Evolutionary conservation across 2,329 filamentous ascomycete species (phyloP), one percentile per base, ranked within the genome.

Genomic region (Fusarium sp.): DNA sequence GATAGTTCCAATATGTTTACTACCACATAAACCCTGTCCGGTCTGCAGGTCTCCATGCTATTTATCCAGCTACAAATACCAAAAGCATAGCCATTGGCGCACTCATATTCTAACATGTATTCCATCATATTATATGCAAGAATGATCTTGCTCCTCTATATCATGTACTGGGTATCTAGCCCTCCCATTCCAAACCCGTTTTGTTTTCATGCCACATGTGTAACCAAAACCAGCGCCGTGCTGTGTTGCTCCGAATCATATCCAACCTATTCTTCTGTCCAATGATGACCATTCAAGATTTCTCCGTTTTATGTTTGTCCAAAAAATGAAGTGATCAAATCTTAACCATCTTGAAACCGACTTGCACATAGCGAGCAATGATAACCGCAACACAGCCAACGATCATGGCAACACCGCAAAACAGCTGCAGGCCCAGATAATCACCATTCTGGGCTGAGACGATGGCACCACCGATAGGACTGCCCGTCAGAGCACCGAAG

Each of bases 381-480:
- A 77, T 5, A 31, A 82, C 74, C 14, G 77, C 55, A 3, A 72
- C 14, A 14, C 74, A 73, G 1, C 76, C 74, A 7, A 70, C 67
- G 36, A 79, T 20, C 79, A 83, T 81, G 33, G 84, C 79, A 14
- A 87, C 77, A 1, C 90, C 90, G 51, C 85, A 85, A 74, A 91
- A 93, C 2, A 92, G 80, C 79, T 91, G 88, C 66, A 92, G 72
- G 2, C 86, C 86, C 16, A 86, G 79, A 67, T 86, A 91, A 7
- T 77, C 77, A 3, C 88, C 89, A 44, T 84, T 65, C 70, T 86
- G 82, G 4, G 79, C 78, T 13, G 76, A 75, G 7, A 90, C 81
- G 25, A 91, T 82, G 10, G 87, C 88, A 6, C 90, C 90, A 2
- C 84, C 90, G 70, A 93, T 90, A 0, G 91, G 91, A 49, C 84